Percentiles rank a stretch among this genome's conserved stretches.
Evolutionary conservation across 2,329 filamentous ascomycete species (phyloP).

Genomic region (Diatrype stigma): DNA sequence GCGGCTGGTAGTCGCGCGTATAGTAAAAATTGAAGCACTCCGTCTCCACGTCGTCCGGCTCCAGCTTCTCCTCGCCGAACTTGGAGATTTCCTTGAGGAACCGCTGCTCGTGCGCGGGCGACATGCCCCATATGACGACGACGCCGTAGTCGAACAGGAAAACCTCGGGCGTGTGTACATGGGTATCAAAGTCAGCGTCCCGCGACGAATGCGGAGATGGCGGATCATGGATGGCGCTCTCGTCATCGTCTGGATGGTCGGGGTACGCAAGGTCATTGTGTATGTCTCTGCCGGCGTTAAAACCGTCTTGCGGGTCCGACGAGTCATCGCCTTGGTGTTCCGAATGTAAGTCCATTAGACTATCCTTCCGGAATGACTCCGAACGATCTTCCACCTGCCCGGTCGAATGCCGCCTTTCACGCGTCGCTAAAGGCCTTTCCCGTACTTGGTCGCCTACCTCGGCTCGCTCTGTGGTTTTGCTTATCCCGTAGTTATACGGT

Average conservation of each 20-base stretch:
- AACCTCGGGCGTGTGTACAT: constrained; percentile 87
- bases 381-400: constrained; percentile 60
- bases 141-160: constrained; percentile 98
- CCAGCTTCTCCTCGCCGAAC: constrained; percentile 88
- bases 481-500: constrained; percentile 72
- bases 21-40: constrained; percentile 99
- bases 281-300: constrained; percentile 22
- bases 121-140: constrained; percentile 98
- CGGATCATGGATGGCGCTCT: constrained; percentile 30
- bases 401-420: constrained; percentile 71
- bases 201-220: constrained; percentile 29
- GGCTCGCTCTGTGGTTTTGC: constrained; percentile 29
- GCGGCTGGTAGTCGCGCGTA: constrained; percentile 92
- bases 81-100: constrained; percentile 93
- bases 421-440: constrained; percentile 38
- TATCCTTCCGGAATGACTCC: constrained; percentile 57
- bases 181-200: constrained; percentile 74
- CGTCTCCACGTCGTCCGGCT: constrained; percentile 80
- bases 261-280: constrained; percentile 32
- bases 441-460: constrained; percentile 31
- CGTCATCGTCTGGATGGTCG: constrained; percentile 25
- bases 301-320: constrained; percentile 23
- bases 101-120: constrained; percentile 77
- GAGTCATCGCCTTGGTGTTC: constrained; percentile 19
- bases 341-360: constrained; percentile 58